phyloP scores from a whole-genome alignment of 2,329 filamentous ascomycete species.

The Drechslerella dactyloides region DNA sequence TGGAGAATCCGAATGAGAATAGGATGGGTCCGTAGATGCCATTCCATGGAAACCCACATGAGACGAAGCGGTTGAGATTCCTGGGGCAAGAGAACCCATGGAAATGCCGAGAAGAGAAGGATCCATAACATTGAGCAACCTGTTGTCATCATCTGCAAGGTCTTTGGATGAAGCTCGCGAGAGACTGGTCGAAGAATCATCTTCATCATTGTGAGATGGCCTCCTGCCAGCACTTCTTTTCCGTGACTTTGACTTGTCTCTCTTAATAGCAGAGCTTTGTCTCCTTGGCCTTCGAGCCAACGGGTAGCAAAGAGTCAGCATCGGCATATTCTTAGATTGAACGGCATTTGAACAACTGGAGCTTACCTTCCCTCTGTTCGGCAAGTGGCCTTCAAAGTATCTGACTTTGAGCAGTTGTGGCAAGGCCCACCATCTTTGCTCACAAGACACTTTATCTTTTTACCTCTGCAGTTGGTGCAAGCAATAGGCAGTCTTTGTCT shows the following conservation, averaged over 20 bases:
- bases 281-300: slow-evolving; percentile 27
- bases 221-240: slow-evolving; percentile 41
- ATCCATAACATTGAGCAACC: slow-evolving; percentile 40
- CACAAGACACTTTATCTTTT: slow-evolving; percentile 55
- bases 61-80: slow-evolving; percentile 20
- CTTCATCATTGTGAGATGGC: slow-evolving; percentile 38
- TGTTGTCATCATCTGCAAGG: slow-evolving; percentile 34
- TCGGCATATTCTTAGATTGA: slow-evolving; percentile 17
- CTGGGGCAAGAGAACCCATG: slow-evolving; percentile 21
- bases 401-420: slow-evolving; percentile 48
- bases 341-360: slow-evolving; percentile 23
- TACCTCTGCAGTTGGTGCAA: slow-evolving; percentile 54
- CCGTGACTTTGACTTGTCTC: slow-evolving; percentile 46
- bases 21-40: slow-evolving; percentile 15
- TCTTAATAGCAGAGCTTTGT: slow-evolving; percentile 49
- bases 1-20: slow-evolving; percentile 40
- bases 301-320: slow-evolving; percentile 22
- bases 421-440: slow-evolving; percentile 50
- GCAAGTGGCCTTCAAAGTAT: slow-evolving; percentile 38
- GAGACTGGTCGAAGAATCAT: slow-evolving; percentile 42
- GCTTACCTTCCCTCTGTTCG: slow-evolving; percentile 49
- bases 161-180: slow-evolving; percentile 47
- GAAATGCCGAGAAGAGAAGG: slow-evolving; percentile 34
- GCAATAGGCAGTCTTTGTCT: slow-evolving; percentile 55
- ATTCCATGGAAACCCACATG: slow-evolving; percentile 20